These are phyloP conservation scores for Rhododendron kiyosumense DNA, from an alignment of 148 eudicot genomes.

Conservation along the genomic window DNA sequence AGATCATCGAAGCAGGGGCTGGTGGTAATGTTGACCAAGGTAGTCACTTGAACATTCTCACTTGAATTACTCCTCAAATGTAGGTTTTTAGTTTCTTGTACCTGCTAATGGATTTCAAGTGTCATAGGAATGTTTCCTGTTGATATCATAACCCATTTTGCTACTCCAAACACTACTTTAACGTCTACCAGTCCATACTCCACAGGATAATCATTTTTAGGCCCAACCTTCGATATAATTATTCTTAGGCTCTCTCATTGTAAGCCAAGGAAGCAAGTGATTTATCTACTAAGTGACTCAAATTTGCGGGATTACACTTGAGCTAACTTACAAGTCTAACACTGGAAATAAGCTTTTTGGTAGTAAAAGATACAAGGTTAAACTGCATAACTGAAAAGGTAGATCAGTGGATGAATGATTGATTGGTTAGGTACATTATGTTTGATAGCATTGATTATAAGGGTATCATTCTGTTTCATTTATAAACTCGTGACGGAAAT, in stretches of 20 bases:
- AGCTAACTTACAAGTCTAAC: neutral
- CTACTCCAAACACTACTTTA: neutral
- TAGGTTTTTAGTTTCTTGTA: neutral
- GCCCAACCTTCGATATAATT: neutral
- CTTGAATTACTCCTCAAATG: neutral
- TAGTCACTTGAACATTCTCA: neutral
- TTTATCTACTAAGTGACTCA: neutral
- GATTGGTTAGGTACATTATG: neutral
- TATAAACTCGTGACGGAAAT: neutral
- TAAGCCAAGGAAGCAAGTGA: neutral
- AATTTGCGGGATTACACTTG: neutral
- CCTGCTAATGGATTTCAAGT: neutral
- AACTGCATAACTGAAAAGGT: neutral
- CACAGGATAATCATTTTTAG: neutral
- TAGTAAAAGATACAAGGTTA: neutral
- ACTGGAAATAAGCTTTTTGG: neutral
- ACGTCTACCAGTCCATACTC: neutral
- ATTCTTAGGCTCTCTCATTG: neutral
- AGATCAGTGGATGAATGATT: neutral
- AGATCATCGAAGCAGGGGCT: no score
- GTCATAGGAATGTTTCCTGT: neutral
- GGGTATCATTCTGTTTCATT: neutral
- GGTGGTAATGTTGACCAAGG: no score
- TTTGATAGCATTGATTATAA: neutral
- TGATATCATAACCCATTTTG: neutral